phyloP scores from a whole-genome alignment of 495 filamentous ascomycete species.

The Aspergillus bridgeri region DNA sequence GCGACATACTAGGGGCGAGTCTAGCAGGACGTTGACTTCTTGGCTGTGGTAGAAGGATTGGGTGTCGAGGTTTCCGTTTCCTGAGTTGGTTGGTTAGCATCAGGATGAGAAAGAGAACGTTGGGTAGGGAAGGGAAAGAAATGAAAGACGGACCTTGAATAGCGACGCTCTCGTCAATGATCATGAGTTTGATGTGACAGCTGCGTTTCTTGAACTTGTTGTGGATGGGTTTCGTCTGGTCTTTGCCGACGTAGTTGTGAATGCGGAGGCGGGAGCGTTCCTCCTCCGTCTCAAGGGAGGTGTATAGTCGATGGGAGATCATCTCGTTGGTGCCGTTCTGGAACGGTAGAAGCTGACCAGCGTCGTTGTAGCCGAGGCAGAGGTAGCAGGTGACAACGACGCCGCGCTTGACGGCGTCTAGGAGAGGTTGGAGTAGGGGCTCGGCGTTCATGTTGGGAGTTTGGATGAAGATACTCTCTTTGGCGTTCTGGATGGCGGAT shows the following conservation, averaged over 20 bases:
- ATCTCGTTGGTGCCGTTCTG: slow-evolving; percentile 77
- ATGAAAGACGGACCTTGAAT: slow-evolving; percentile 45
- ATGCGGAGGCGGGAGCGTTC: slow-evolving; percentile 52
- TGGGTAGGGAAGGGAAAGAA: background rate
- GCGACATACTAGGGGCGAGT: slow-evolving; percentile 55
- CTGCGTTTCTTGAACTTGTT: slow-evolving; percentile 58
- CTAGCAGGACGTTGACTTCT: slow-evolving; percentile 72
- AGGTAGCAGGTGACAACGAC: slow-evolving; percentile 65
- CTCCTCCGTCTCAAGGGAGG: slow-evolving; percentile 37
- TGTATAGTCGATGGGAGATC: slow-evolving; percentile 56
- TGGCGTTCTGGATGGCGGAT: slow-evolving; percentile 61
- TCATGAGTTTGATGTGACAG: slow-evolving; percentile 75
- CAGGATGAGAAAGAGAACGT: background rate
- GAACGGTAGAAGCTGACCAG: slow-evolving; percentile 68
- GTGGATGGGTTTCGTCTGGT: slow-evolving; percentile 62
- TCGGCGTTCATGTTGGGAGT: slow-evolving; percentile 73
- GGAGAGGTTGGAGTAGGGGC: slow-evolving; percentile 58
- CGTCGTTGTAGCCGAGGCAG: slow-evolving; percentile 75
- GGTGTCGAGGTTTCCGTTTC: slow-evolving; percentile 78
- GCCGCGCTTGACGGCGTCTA: slow-evolving; percentile 61
- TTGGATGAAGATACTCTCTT: slow-evolving; percentile 64
- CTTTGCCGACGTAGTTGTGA: slow-evolving; percentile 68
- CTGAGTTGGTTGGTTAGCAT: slow-evolving; percentile 28
- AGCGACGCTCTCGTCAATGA: slow-evolving; percentile 63
- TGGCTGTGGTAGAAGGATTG: slow-evolving; percentile 75